Conservation (phyloP, 257 asterid genomes). For the Solanum neorickii region DNA sequence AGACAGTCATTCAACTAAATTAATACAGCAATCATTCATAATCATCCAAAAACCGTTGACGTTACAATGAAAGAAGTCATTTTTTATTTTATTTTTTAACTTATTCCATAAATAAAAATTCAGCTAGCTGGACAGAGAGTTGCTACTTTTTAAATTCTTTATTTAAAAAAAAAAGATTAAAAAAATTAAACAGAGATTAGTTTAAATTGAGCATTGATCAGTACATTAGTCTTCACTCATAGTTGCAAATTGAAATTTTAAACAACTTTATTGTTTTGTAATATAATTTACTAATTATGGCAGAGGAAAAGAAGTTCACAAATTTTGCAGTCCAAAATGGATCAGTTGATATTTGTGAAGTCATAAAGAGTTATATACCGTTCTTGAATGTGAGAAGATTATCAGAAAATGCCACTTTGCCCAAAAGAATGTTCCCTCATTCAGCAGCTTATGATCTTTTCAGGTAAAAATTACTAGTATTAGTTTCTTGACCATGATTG, state of each 20-base stretch:
- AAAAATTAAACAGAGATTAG: background rate
- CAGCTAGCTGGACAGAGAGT: background rate
- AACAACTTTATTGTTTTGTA: background rate
- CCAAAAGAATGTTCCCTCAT: conserved; percentile 39
- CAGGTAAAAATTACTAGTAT: conserved; percentile 15
- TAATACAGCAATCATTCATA: background rate
- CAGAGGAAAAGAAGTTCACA: background rate
- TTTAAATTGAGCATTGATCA: background rate
- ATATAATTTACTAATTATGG: background rate
- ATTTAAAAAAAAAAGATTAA: background rate
- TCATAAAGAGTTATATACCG: conserved; percentile 4
- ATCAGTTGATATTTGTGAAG: conserved; percentile 8
- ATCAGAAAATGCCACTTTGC: conserved; percentile 44
- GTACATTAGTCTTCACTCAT: background rate
- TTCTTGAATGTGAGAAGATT: conserved; percentile 39
- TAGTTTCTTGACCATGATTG: background rate
- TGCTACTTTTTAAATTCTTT: background rate
- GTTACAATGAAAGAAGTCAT: background rate
- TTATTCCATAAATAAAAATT: background rate
- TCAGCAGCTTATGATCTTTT: conserved; percentile 63
- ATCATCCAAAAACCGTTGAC: background rate
- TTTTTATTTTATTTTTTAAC: background rate
- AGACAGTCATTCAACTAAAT: background rate
- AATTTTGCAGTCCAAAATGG: background rate
- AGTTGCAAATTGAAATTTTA: background rate